phyloP scores from a whole-genome alignment of 225 moss, liverwort and hornwort genomes.

The Sphagnum contortum region DNA sequence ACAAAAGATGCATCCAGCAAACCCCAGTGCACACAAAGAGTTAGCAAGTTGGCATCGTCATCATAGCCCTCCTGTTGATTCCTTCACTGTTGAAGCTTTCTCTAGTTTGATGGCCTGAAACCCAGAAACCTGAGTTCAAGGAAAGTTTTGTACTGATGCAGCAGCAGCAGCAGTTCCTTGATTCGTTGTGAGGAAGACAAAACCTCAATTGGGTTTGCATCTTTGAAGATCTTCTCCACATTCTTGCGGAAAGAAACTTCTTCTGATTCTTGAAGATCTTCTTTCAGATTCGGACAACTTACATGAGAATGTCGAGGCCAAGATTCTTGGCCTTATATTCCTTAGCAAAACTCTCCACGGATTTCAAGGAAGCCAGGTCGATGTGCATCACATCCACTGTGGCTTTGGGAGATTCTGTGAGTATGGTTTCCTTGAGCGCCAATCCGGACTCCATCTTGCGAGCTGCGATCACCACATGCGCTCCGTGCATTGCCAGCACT shows the following conservation, averaged over 20 bases:
- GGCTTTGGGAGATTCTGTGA: neutral
- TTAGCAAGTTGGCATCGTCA: no score
- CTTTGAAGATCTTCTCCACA: neutral
- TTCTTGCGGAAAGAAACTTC: neutral
- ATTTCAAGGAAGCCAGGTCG: neutral
- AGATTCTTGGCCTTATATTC: neutral
- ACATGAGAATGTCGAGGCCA: constrained; percentile 1
- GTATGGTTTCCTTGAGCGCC: neutral
- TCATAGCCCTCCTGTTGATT: no score
- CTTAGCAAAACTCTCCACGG: neutral
- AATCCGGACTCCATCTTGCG: neutral
- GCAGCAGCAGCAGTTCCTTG: no score
- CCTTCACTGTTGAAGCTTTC: no score
- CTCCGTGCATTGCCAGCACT: neutral
- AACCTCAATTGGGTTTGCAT: neutral
- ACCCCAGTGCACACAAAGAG: no score
- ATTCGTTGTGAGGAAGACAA: no score
- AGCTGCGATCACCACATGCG: neutral
- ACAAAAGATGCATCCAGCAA: no score
- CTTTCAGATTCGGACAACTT: neutral
- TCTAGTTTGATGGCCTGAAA: no score
- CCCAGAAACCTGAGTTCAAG: no score
- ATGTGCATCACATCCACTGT: neutral
- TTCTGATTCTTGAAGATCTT: neutral
- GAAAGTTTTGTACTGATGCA: no score